Base-by-base conservation (phyloP, 106 monocot species). In the Acorus gramineus region DNA sequence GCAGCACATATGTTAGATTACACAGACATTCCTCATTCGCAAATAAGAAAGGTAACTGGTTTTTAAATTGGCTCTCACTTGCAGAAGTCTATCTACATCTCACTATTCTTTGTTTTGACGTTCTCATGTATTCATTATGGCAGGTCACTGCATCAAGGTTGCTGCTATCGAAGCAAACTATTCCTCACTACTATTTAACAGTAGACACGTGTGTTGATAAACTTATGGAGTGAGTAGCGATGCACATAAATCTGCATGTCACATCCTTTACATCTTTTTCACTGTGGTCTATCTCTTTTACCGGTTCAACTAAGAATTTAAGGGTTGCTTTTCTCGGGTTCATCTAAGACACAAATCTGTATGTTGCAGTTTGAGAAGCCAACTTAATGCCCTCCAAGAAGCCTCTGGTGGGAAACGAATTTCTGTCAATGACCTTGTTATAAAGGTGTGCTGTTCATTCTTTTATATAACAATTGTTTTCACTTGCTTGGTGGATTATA, bases 161-260 rank as follows among this genome's bases (percentile, higher is more conserved):
- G 67, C 75, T 98, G 44, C 85, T 84, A 12, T 91, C 96, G 42
- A 98, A 98, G 63, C 96, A 98, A 72, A 91, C 87, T 62, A 91
- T 98, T 77, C 96, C 96, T 42, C 96, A 98, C 71, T 98, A 98
- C 67, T 98, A 98, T 82, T 66, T 98, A 70, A 83, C 91, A 56
- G 83, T 98, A 42, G 96, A 98, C 63, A 77, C 83, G 44, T 10
- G 85, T 68, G 91, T 96, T 50, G 96, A 98, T 79, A 92, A 88
- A 71, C 79, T 98, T 68, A 81, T 98, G 73, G 71, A 80, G 96
- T 98, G 59, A 81, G 87, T 65, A 70, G 55, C 67, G 59, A 43
- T 14, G 46, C 14, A 28, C 28, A 28, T 28, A 1, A 28, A 28
- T 0, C 0, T 28, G 28, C 28, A 28, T 28, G 28, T 28, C 12